These are phyloP conservation scores for Didymella exigua DNA, from an alignment of 2,329 filamentous ascomycete species.

Conservation along the genomic window DNA sequence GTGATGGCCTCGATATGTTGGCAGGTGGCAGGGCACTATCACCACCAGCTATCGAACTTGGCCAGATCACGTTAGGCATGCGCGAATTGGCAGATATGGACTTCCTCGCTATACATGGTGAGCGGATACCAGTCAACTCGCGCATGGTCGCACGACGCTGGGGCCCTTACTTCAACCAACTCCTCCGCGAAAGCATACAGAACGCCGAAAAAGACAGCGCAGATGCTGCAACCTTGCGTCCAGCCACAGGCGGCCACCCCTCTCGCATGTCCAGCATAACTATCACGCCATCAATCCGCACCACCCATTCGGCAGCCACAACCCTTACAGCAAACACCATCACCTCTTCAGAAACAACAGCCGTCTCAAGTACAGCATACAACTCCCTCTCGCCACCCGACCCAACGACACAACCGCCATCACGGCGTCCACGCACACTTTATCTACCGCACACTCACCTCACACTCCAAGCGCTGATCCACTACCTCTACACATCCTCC, in stretches of 20 bases:
- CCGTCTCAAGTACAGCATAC: slow-evolving; percentile 50
- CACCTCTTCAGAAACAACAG: slow-evolving; percentile 44
- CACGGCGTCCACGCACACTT: slow-evolving; percentile 79
- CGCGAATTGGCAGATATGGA: slow-evolving; percentile 97
- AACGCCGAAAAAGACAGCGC: slow-evolving; percentile 61
- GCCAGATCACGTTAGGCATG: slow-evolving; percentile 76
- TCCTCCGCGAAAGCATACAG: slow-evolving; percentile 79
- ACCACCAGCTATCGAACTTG: slow-evolving; percentile 81
- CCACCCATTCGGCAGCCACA: slow-evolving; percentile 51
- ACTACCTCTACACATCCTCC: slow-evolving; percentile 92
- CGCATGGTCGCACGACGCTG: slow-evolving; percentile 84
- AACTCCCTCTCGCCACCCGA: slow-evolving; percentile 59
- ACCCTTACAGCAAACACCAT: slow-evolving; percentile 50
- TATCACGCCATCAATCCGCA: slow-evolving; percentile 73
- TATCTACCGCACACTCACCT: slow-evolving; percentile 92
- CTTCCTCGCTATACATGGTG: slow-evolving; percentile 86
- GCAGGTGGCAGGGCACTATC: slow-evolving; percentile 79
- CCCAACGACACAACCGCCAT: slow-evolving; percentile 58
- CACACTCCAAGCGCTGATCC: slow-evolving; percentile 86
- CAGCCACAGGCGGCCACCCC: slow-evolving; percentile 60
- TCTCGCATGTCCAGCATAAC: slow-evolving; percentile 82
- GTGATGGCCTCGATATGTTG: slow-evolving; percentile 59
- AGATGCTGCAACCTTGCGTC: slow-evolving; percentile 76
- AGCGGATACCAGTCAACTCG: slow-evolving; percentile 92
- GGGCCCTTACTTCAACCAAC: slow-evolving; percentile 94